phyloP scores from a whole-genome alignment of 2,329 filamentous ascomycete genomes.

The Dissoconium aciculare region DNA sequence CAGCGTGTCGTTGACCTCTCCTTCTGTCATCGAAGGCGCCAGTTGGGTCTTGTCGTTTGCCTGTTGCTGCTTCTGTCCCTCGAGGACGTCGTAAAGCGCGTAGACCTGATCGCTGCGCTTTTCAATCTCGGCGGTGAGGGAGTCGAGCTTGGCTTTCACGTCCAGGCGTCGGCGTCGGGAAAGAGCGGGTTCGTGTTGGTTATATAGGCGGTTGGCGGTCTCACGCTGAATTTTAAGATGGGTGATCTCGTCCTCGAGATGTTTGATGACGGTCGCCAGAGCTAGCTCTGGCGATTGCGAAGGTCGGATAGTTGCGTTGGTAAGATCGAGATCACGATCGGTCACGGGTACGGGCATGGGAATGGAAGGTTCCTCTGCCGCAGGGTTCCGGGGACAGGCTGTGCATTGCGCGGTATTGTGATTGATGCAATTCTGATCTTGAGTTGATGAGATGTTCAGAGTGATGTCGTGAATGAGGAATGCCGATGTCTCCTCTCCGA shows the following conservation, averaged over 20 bases:
- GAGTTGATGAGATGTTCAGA: conserved; percentile 22
- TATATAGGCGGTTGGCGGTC: conserved; percentile 46
- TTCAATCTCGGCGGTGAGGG: conserved; percentile 49
- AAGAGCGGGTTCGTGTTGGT: conserved; percentile 49
- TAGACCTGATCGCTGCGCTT: conserved; percentile 69
- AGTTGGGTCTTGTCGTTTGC: conserved; percentile 47
- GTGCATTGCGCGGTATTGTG: conserved; percentile 41
- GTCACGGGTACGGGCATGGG: conserved; percentile 25
- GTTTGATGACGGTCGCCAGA: conserved; percentile 70
- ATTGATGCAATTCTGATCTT: conserved; percentile 13
- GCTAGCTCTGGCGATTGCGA: conserved; percentile 55
- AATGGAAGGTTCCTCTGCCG: conserved; percentile 27
- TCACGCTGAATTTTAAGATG: conserved; percentile 60
- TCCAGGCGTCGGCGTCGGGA: conserved; percentile 49
- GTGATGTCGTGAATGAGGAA: conserved; percentile 52
- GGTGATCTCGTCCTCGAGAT: conserved; percentile 61
- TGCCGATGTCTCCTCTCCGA: conserved; percentile 42
- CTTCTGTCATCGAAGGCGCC: conserved; percentile 30
- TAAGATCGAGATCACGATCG: conserved; percentile 29
- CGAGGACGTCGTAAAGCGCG: conserved; percentile 66
- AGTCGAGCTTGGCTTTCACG: conserved; percentile 46
- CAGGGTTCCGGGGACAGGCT: conserved; percentile 30
- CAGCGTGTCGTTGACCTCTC: conserved; percentile 30
- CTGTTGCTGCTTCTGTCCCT: conserved; percentile 55
- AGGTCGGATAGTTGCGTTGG: conserved; percentile 45